These are phyloP conservation scores for Phycomyces nitens DNA, from an alignment of 192 early-diverging fungal species.

Conservation along the genomic window DNA sequence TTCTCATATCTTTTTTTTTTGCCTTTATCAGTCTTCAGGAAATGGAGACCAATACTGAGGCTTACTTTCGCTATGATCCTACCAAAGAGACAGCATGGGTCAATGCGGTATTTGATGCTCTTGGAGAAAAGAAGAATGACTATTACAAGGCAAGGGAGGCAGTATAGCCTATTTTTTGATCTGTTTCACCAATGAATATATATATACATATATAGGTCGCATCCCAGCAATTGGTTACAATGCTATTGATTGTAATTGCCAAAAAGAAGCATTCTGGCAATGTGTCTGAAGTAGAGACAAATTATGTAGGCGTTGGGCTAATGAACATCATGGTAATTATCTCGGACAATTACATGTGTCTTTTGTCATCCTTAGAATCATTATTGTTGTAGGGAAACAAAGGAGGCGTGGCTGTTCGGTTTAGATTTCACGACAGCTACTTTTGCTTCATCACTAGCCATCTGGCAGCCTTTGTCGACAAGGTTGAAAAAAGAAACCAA, in stretches of 20 bases:
- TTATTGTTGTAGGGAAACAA: conserved; percentile 80
- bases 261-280: conserved; percentile 43
- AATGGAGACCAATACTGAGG: conserved; percentile 80
- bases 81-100: conserved; percentile 83
- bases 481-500: conserved; percentile 79
- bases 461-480: conserved; percentile 78
- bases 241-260: conserved; percentile 82
- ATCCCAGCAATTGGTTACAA: conserved; percentile 85
- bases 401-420: conserved; percentile 82
- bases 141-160: conserved; percentile 56
- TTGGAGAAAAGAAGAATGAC: conserved; percentile 46
- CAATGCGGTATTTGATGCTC: conserved; percentile 59
- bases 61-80: conserved; percentile 78
- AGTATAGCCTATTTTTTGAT: neutral
- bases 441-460: conserved; percentile 88
- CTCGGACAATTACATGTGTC: neutral
- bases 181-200: neutral
- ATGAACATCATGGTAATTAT: conserved; percentile 66
- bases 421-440: conserved; percentile 75
- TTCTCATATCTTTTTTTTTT: conserved; percentile 9
- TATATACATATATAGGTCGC: conserved; percentile 39
- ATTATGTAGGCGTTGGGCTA: conserved; percentile 78
- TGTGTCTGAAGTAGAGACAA: conserved; percentile 62
- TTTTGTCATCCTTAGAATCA: neutral
- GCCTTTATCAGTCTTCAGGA: conserved; percentile 77